Percentiles rank a stretch among this genome's conserved stretches.
These are phyloP conservation scores for Penicillium sp. DNA, from an alignment of 2,329 filamentous ascomycete genomes.

Conservation along the genomic window DNA sequence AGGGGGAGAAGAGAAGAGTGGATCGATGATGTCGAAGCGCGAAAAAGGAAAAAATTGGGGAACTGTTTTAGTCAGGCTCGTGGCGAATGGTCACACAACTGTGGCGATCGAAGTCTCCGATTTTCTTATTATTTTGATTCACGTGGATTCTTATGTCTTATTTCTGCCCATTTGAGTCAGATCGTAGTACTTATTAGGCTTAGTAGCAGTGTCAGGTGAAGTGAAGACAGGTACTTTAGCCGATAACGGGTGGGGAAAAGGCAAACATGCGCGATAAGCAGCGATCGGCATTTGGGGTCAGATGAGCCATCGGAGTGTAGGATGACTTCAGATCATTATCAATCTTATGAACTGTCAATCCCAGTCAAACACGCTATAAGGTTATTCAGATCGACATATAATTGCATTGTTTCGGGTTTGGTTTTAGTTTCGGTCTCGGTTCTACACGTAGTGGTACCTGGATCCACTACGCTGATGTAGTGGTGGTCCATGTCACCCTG, in stretches of 20 bases:
- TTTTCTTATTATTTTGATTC: background rate
- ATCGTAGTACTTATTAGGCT: background rate
- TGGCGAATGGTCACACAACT: background rate
- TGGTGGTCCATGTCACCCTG: slow-evolving; percentile 18
- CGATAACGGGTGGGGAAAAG: background rate
- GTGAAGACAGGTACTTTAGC: background rate
- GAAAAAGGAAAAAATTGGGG: background rate
- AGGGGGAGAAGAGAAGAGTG: background rate
- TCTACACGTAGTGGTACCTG: slow-evolving; percentile 7
- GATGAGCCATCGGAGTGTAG: background rate
- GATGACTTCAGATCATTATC: no score
- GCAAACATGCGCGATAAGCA: background rate
- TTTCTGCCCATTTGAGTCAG: no score
- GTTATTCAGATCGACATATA: background rate
- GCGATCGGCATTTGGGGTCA: background rate
- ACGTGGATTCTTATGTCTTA: background rate
- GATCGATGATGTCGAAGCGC: slow-evolving; percentile 2
- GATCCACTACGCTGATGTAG: slow-evolving; percentile 6
- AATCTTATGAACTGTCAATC: no score
- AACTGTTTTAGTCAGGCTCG: background rate
- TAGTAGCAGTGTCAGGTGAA: background rate
- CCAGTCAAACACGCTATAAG: no score
- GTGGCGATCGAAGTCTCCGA: background rate
- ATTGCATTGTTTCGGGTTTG: background rate
- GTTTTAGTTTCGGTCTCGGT: background rate